These are phyloP conservation scores for Penicillium palitans DNA, from an alignment of 2,329 filamentous ascomycete genomes.

Conservation along the genomic window DNA sequence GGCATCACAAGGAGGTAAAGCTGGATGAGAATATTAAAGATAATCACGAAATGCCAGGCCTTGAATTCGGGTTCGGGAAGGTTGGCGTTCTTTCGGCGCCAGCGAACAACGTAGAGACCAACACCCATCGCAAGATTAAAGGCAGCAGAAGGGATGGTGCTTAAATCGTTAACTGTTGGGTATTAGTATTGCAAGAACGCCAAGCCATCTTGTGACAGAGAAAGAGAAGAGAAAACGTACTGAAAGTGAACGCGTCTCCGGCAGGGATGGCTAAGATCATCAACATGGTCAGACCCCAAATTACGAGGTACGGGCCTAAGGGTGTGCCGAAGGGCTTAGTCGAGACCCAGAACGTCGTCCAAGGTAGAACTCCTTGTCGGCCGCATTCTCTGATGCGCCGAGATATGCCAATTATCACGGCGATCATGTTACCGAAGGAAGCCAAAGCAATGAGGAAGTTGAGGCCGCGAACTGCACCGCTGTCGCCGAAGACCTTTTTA, in stretches of 20 bases:
- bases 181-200: neutral
- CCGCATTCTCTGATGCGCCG: conserved; percentile 61
- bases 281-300: conserved; percentile 57
- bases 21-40: conserved; percentile 61
- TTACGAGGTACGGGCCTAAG: conserved; percentile 57
- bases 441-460: conserved; percentile 60
- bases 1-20: conserved; percentile 67
- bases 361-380: conserved; percentile 61
- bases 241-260: conserved; percentile 64
- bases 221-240: conserved; percentile 29
- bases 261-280: conserved; percentile 62
- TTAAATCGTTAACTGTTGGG: conserved; percentile 56
- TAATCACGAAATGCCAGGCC: conserved; percentile 58
- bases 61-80: conserved; percentile 54
- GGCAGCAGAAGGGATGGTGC: conserved; percentile 58
- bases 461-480: conserved; percentile 52
- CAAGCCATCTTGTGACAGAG: neutral
- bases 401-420: conserved; percentile 56
- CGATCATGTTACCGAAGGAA: conserved; percentile 59
- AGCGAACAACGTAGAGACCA: conserved; percentile 60
- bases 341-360: conserved; percentile 59
- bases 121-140: conserved; percentile 59
- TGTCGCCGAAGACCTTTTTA: conserved; percentile 54
- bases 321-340: conserved; percentile 64
- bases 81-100: conserved; percentile 53